These are phyloP conservation scores for Udeniomyces megalosporus DNA, from an alignment of 768 basidiomycete genomes.

Conservation along the genomic window DNA sequence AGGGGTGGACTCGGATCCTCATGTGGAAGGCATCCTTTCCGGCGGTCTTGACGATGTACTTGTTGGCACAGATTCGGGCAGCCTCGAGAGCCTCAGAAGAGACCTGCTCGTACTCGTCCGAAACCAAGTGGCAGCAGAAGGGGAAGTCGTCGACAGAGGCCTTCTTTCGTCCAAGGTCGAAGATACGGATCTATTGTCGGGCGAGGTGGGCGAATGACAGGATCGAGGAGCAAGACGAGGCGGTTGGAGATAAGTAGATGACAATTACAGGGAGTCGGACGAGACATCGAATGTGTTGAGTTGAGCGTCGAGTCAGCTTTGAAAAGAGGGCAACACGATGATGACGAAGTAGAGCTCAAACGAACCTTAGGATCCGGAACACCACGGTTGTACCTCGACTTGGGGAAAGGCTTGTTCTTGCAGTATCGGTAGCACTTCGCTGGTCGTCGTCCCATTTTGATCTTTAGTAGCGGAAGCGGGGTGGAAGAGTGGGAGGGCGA, in stretches of 20 bases:
- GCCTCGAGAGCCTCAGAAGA: slow-evolving; percentile 93
- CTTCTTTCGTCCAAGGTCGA: slow-evolving; percentile 76
- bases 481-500: not conserved
- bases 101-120: slow-evolving; percentile 94
- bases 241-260: too few relatives aligned
- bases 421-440: slow-evolving; percentile 98
- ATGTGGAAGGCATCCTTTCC: slow-evolving; percentile 99
- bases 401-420: slow-evolving; percentile 80
- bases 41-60: slow-evolving; percentile 93
- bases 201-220: not conserved
- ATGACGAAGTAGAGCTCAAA: too few relatives aligned
- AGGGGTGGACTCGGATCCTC: slow-evolving; percentile 91
- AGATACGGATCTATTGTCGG: slow-evolving; percentile 67
- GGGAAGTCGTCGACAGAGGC: slow-evolving; percentile 96
- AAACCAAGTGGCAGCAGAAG: slow-evolving; percentile 80
- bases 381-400: slow-evolving; percentile 46
- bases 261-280: too few relatives aligned
- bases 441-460: slow-evolving; percentile 82
- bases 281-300: too few relatives aligned
- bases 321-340: too few relatives aligned
- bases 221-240: not conserved
- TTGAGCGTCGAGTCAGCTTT: too few relatives aligned
- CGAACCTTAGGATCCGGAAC: slow-evolving; percentile 83
- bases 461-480: not conserved
- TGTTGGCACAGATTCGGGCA: slow-evolving; percentile 98